Evolutionary conservation across 2,329 filamentous ascomycete species (phyloP).

Genomic region (Penicillium frequentans): DNA sequence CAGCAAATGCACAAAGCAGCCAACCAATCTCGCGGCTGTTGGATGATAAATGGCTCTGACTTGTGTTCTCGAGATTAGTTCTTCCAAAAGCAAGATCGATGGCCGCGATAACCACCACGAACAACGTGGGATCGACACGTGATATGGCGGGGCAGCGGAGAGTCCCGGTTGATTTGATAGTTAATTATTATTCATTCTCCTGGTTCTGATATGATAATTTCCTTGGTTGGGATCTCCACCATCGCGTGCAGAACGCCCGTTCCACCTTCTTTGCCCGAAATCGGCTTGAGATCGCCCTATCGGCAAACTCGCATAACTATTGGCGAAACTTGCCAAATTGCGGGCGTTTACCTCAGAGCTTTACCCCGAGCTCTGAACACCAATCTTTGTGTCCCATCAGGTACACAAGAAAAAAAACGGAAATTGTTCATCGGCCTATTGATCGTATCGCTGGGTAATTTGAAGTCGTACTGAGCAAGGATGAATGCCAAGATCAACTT

Average conservation of each 20-base stretch:
- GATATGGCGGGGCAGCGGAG: conserved; percentile 19
- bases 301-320: not conserved
- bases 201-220: conserved; percentile 16
- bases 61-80: not conserved
- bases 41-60: not conserved
- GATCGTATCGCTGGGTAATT: too few relatives aligned
- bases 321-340: too few relatives aligned
- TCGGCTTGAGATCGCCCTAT: not conserved
- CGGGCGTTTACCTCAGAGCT: too few relatives aligned
- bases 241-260: not conserved
- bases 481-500: too few relatives aligned
- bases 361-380: too few relatives aligned
- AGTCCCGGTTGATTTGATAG: conserved; percentile 11
- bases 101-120: not conserved
- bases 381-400: too few relatives aligned
- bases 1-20: not conserved
- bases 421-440: too few relatives aligned
- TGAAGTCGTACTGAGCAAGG: too few relatives aligned
- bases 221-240: not conserved
- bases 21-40: not conserved
- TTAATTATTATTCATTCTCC: conserved; percentile 16
- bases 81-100: not conserved
- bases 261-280: not conserved
- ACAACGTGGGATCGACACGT: conserved; percentile 10
- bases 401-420: too few relatives aligned